These are phyloP conservation scores for Singerocomus rubriflavus DNA, from an alignment of 1,284 basidiomycete species.

Conservation along the genomic window DNA sequence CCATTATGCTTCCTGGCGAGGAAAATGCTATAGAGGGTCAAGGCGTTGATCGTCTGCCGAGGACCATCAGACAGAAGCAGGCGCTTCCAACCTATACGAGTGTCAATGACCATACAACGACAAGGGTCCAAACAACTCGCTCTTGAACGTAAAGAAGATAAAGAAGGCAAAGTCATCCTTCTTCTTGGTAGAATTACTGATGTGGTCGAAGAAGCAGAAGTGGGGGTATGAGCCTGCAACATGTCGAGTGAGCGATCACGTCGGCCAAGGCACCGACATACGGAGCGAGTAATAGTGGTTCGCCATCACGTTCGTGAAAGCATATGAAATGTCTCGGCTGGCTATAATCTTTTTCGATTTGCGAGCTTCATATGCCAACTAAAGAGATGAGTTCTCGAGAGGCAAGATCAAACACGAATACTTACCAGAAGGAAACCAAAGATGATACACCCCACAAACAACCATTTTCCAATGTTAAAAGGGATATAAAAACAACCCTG, in stretches of 20 bases:
- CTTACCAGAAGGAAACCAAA: slow-evolving; percentile 91
- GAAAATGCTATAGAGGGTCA: slow-evolving; percentile 91
- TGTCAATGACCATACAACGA: slow-evolving; percentile 11
- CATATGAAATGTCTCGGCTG: slow-evolving; percentile 94
- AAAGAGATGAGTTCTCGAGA: slow-evolving; percentile 6
- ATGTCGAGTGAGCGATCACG: neutral
- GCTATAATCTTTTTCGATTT: slow-evolving; percentile 93
- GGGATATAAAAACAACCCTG: slow-evolving; percentile 83
- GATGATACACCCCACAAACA: slow-evolving; percentile 97
- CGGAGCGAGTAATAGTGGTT: slow-evolving; percentile 93
- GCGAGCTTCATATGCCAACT: slow-evolving; percentile 88
- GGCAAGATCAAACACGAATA: slow-evolving; percentile 13
- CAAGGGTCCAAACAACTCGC: slow-evolving; percentile 42
- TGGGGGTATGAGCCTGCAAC: slow-evolving; percentile 85
- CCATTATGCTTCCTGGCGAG: slow-evolving; percentile 68
- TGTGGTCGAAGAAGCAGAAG: slow-evolving; percentile 97
- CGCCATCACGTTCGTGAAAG: slow-evolving; percentile 96
- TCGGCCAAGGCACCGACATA: slow-evolving; percentile 40
- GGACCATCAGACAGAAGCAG: slow-evolving; percentile 94
- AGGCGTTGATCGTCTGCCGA: slow-evolving; percentile 93
- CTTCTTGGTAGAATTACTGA: slow-evolving; percentile 92
- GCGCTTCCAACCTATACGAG: slow-evolving; percentile 84
- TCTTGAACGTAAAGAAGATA: slow-evolving; percentile 99
- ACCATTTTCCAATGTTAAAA: slow-evolving; percentile 89
- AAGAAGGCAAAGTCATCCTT: slow-evolving; percentile 99